phyloP scores from a whole-genome alignment of 2,329 filamentous ascomycete genomes.

The Helminthosporium solani region DNA sequence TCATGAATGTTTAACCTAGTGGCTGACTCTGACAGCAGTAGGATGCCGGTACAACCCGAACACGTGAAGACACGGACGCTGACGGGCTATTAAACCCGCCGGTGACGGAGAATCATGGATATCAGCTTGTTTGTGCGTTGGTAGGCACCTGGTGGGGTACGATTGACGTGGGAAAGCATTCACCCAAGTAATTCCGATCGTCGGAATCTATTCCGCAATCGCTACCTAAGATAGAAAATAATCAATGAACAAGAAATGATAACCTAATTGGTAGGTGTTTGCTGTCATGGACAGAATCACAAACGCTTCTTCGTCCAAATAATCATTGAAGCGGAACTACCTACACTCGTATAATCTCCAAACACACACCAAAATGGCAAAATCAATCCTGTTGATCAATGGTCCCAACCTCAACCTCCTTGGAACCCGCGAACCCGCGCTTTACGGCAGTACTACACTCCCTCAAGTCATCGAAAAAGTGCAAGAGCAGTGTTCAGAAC shows the following conservation, averaged over 20 bases:
- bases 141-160: background rate
- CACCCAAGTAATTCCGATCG: background rate
- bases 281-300: background rate
- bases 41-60: constrained; percentile 13
- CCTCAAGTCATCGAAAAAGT: constrained; percentile 58
- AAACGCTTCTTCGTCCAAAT: background rate
- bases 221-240: too few relatives aligned
- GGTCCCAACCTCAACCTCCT: constrained; percentile 83
- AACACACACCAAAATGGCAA: constrained; percentile 31
- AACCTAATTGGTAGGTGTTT: background rate
- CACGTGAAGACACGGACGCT: constrained; percentile 5
- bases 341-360: background rate
- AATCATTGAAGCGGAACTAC: background rate
- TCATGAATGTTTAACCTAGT: background rate
- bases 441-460: constrained; percentile 72
- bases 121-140: background rate
- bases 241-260: too few relatives aligned
- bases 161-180: constrained; percentile 3
- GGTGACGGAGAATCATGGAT: constrained; percentile 1
- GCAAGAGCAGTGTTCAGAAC: constrained; percentile 50
- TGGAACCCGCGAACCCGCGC: constrained; percentile 69
- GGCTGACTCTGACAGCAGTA: background rate
- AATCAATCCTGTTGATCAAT: constrained; percentile 69
- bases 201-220: constrained; percentile 5
- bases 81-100: background rate